A percentile compares a stretch with the other conserved stretches of the same genome.
These are phyloP conservation scores for Stereocaulon alpinum DNA, from an alignment of 495 filamentous ascomycete genomes.

Conservation along the genomic window DNA sequence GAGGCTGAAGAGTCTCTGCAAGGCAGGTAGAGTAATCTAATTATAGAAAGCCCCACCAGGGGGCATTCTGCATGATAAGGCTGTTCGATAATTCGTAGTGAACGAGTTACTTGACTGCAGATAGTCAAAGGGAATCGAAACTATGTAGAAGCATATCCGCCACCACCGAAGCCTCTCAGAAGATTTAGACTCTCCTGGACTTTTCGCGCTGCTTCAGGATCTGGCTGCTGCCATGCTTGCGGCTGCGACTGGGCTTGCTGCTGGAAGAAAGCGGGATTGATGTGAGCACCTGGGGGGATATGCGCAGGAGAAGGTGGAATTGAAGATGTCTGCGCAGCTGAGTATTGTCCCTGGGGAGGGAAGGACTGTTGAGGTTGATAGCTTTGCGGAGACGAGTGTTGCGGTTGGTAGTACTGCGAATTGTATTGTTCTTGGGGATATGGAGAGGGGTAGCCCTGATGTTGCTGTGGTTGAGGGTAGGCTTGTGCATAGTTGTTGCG, in stretches of 20 bases:
- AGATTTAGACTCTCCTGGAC: conserved; percentile 39
- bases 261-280: conserved; percentile 58
- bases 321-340: conserved; percentile 30
- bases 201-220: conserved; percentile 22
- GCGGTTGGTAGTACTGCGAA: conserved; percentile 25
- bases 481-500: conserved; percentile 20
- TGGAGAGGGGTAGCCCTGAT: conserved; percentile 16
- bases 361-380: conserved; percentile 19
- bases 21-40: not conserved
- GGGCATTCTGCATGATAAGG: not conserved
- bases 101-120: not conserved
- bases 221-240: conserved; percentile 31
- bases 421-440: conserved; percentile 20
- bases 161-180: conserved; percentile 21
- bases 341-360: conserved; percentile 14
- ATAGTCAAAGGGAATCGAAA: not conserved
- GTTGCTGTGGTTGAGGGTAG: conserved; percentile 24
- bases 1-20: too few relatives aligned
- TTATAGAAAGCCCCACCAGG: not conserved
- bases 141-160: not conserved
- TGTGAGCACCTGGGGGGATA: conserved; percentile 42
- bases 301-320: conserved; percentile 25
- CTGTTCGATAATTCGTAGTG: not conserved
- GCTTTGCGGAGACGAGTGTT: conserved; percentile 20
- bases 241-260: conserved; percentile 32